Base-by-base conservation (phyloP, 176 grass and related monocot species). In the Ensete ventricosum region DNA sequence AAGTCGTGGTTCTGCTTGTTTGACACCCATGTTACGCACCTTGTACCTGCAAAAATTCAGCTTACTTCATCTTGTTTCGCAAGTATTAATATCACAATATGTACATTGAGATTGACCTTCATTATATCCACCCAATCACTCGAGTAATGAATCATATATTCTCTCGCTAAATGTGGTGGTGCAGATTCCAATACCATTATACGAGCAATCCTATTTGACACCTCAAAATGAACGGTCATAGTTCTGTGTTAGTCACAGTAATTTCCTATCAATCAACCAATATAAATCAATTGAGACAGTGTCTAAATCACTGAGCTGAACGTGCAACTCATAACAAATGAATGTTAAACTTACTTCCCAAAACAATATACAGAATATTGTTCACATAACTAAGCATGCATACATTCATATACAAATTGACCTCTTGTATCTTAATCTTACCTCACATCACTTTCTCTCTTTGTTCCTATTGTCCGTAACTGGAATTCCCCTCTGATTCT, bases 401-500 rank as follows among this genome's bases (percentile, higher is more conserved):
- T 4, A 27, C 4, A 67, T 34, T 23, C 25, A 17, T 16, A 26
- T 5, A 67, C 11, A 43, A 34, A 67, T 13, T 29, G 29, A 67
- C 0, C 10, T 4, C 25, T 65, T 65, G 12, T 67, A 21, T 1
- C 21, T 9, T 16, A 3, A 60, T 77, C 74, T 80, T 83, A 98
- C 94, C 94, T 93, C 65, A 93, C 81, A 83, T 93, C 88, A 55
- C 83, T 72, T 88, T 98, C 94, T 65, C 90, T 88, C 79, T 93
- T 98, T 78, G 90, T 98, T 78, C 94, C 90, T 78, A 98, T 87
- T 60, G 90, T 93, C n/a, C 94, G 80, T 48, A 98, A 65, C 64
- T 98, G 94, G 71, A 98, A 89, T 55, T 89, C 88, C 80, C 93
- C 90, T 82, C 90, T 90, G 19, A 93, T 91, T 87, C 90, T 98